These are phyloP conservation scores for Knufia petricola DNA, from an alignment of 2,329 filamentous ascomycete species.

Conservation along the genomic window DNA sequence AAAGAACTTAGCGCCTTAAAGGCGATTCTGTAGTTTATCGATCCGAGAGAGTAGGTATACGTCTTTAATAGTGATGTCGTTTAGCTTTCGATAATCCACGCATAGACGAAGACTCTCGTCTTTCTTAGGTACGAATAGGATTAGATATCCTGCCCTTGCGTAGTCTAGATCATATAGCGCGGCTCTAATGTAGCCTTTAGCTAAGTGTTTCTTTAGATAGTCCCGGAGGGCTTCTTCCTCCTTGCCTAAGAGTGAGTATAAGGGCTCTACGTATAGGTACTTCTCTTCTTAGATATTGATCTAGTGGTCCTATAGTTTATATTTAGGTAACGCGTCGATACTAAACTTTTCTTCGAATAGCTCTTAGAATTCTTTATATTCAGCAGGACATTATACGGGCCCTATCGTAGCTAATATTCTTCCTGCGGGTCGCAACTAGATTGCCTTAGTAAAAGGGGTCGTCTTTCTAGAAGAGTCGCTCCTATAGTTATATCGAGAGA, in stretches of 20 bases:
- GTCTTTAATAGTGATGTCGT: slow-evolving; percentile 7
- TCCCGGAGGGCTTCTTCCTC: background rate
- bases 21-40: slow-evolving; percentile 5
- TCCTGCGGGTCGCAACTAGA: background rate
- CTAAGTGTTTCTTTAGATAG: background rate
- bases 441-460: background rate
- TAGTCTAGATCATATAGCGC: too few relatives aligned
- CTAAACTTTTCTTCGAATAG: background rate
- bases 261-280: background rate
- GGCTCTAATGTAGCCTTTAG: background rate
- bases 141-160: background rate
- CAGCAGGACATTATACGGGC: background rate
- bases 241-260: background rate
- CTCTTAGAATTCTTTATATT: background rate
- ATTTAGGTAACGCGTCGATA: background rate
- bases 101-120: background rate
- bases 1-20: slow-evolving; percentile 5
- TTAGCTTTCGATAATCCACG: slow-evolving; percentile 7
- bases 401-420: background rate
- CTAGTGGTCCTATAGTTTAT: slow-evolving; percentile 9
- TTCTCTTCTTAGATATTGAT: background rate
- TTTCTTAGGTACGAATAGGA: slow-evolving; percentile 9
- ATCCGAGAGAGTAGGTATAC: slow-evolving; percentile 5
- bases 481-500: background rate
- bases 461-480: background rate